Base-by-base conservation (phyloP, 225 moss, liverwort and hornwort species). In the Antitrichia curtipendula region DNA sequence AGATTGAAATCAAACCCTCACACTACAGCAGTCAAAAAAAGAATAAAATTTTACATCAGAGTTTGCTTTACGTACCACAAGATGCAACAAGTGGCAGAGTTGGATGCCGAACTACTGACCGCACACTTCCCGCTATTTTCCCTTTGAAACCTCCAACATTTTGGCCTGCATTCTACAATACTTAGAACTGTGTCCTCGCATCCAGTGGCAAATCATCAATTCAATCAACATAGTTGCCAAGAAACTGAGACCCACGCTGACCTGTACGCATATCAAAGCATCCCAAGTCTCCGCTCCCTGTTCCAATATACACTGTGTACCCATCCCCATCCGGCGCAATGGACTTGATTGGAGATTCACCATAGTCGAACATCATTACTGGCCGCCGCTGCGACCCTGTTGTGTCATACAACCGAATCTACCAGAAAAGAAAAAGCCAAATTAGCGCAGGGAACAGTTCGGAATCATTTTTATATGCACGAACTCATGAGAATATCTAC, bases 181-280 rank as follows among this genome's bases (percentile, higher is more conserved):
- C 29, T 91, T 56, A 94, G 81, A 84, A 73, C 22, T 45, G n/a
- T 16, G 24, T 36, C 45, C 85, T 59, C 3, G 10, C 59, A 65
- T 65, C 54, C 40, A 5, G 32, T 32, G 53, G 47, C 47, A 82
- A 38, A 65, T 43, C 25, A 78, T 59, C 47, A n/a, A 41, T 71
- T 83, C 69, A 54, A 78, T 31, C 53, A 72, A 81, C 77, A 82
- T 59, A 60, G 12, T 41, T 50, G 43, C 11, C 31, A 65, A 31
- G 62, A 81, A 40, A 75, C 17, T 20, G 36, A 57, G 78, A 41
- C 62, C 12, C 38, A 36, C 29, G 49, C 68, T 91, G 78, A 97
- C 98, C 97, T 88, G 93, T 94, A n/a, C 94, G 95, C 95, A 99
- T 94, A 88, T 99, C 97, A 89, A 97, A 99, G 90, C 94, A 96